Conservation (phyloP, 441 rosid species). For the Arabidopsis hybrid region DNA sequence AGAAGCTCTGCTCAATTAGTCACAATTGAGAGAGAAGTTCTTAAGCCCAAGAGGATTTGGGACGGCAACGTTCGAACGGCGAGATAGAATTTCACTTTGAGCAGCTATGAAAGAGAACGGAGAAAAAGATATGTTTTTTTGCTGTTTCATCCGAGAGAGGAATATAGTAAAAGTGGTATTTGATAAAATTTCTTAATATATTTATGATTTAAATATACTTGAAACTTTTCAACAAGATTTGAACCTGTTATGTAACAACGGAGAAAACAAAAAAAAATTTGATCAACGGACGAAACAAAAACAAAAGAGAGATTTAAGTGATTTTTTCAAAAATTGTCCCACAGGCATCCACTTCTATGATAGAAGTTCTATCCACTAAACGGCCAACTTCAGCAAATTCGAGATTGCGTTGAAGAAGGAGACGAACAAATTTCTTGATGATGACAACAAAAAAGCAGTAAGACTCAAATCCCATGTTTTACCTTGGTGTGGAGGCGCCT, state of each 20-base stretch:
- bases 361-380: too few relatives aligned
- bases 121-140: too few relatives aligned
- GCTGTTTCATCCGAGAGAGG: too few relatives aligned
- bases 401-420: too few relatives aligned
- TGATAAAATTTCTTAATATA: background rate
- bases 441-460: background rate
- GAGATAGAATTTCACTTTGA: too few relatives aligned
- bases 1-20: too few relatives aligned
- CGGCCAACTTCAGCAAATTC: background rate
- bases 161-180: background rate
- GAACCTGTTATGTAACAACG: too few relatives aligned
- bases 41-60: too few relatives aligned
- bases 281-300: background rate
- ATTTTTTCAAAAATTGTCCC: background rate
- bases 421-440: background rate
- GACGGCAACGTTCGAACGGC: too few relatives aligned
- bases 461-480: background rate
- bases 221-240: background rate
- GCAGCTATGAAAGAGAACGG: too few relatives aligned
- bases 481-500: background rate
- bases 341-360: background rate
- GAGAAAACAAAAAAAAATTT: too few relatives aligned
- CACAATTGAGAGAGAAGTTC: too few relatives aligned
- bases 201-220: background rate
- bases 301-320: background rate